Evolutionary conservation across 2,329 filamentous ascomycete species (phyloP), one percentile per base, ranked within the genome.

Genomic region (Cryphonectria carpinicola): DNA sequence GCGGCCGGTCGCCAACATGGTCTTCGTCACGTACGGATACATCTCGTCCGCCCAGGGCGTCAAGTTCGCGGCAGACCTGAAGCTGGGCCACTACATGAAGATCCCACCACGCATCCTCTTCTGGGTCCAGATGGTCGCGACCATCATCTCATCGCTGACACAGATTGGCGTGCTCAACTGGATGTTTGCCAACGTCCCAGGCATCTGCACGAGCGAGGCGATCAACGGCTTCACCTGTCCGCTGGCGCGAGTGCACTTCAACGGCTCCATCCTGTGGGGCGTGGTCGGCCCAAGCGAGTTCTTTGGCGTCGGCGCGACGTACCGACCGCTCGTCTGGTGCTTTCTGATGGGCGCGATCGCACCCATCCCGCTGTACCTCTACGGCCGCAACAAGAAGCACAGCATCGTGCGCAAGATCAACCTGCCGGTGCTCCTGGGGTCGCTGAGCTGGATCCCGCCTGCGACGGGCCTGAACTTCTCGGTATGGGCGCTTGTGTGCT

Each of bases 11-110:
- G 94, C 93, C 66, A 96, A 97, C 80, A 97, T 97, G 94, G 93
- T 97, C 49, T 97, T 97, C 76, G 93, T 95, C 64, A 96, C 93
- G 0, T 97, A 96, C 78, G 93, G 93, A 73, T 97, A 96, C 80
- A 96, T 96, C 77, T 94, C 92, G 5, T 95, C 92, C 0, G 92
- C 93, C 0, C 94, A 97, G 81, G 94, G 94, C 39, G 92, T 97
- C 79, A 96, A 97, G 78, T 97, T 97, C 78, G 92, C 93, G 1
- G 91, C 92, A 2, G 94, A 97, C 79, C 86, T 97, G 66, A 97
- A 97, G 80, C 87, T 97, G 0, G 94, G 92, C 17, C 92, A 95
- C 77, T 95, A 95, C 81, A 94, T 95, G 92, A 94, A 95, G 80
- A 93, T 95, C 19, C 93, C 93, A 1, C 93, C 92, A 0, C 87